Evolutionary conservation across 768 basidiomycete species (phyloP), one percentile per base, ranked within the genome.

Genomic region (Lactarius sanguifluus): DNA sequence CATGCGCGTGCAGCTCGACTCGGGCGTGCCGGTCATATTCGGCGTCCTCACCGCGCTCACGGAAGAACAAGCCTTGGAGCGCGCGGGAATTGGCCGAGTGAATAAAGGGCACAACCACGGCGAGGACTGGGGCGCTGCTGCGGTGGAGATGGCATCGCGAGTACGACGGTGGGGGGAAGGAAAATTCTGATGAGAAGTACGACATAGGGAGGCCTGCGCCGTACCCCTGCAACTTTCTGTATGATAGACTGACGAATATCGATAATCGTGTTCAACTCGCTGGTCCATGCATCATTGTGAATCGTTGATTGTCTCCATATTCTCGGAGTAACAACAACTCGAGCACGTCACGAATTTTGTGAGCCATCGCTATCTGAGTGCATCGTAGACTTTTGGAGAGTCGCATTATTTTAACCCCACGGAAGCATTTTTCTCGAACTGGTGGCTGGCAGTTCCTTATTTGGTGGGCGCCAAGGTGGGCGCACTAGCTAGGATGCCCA

Each of bases 101-200:
- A 79, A 82, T 66, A 89, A 89, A 73, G 94, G 94, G 2, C 97
- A 98, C 74, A 98, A 98, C 78, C 96, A 99, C 73, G 96, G 96
- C 20, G 93, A 95, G 76, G 96, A 98, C 71, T 99, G 96, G 96
- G 96, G 91, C n/a, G 75, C 88, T 45, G 96, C 96, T 3, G 96
- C 96, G 3, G 94, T 98, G 7, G 96, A 99, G 75, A 94, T 94
- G 92, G 91, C 86, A 2, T 79, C 79, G 38, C 86, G 86, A 64
- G 78, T 82, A 58, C 83, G 81, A 66, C 80, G 81, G 34, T 94
- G 92, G 92, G 78, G 78, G 45, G 81, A 85, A 73, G 92, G 92
- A 45, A 85, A 81, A 69, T 92, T 92, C 56, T 65, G 64, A 69
- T 38, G n/a, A 25, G 41, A 25, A 43, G 28, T 28, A 20, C 32